Evolutionary conservation across 2,329 filamentous ascomycete genomes (phyloP).

Genomic region (Ascosphaera apis): DNA sequence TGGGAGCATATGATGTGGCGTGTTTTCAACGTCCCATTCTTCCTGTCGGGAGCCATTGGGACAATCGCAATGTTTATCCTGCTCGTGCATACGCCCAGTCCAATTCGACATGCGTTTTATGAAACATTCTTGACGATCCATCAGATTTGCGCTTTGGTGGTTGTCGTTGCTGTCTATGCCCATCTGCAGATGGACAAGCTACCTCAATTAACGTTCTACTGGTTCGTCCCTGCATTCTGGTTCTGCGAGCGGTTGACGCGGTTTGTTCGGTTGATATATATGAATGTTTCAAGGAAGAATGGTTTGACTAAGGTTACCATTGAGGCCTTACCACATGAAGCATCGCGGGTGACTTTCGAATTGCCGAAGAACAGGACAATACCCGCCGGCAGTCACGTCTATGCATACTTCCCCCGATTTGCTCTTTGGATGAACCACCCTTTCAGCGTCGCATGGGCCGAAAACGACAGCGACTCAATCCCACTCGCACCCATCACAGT

Average conservation of each 20-base stretch:
- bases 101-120: constrained; percentile 23
- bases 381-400: constrained; percentile 35
- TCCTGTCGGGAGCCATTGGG: constrained; percentile 23
- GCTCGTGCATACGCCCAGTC: constrained; percentile 20
- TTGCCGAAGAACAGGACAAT: constrained; percentile 30
- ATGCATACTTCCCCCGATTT: constrained; percentile 32
- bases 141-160: constrained; percentile 20
- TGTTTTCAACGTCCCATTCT: constrained; percentile 18
- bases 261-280: constrained; percentile 25
- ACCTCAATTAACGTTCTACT: constrained; percentile 19
- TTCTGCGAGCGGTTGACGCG: constrained; percentile 23
- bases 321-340: constrained; percentile 35
- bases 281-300: constrained; percentile 28
- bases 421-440: constrained; percentile 26
- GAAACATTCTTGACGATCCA: constrained; percentile 26
- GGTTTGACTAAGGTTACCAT: constrained; percentile 30
- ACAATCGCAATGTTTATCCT: constrained; percentile 19
- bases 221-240: constrained; percentile 17
- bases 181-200: constrained; percentile 21
- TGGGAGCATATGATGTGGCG: constrained; percentile 29
- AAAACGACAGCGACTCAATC: constrained; percentile 8
- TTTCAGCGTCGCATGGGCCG: constrained; percentile 25
- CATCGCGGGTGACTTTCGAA: constrained; percentile 37
- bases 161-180: constrained; percentile 21
- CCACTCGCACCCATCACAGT: constrained; percentile 5